Base-by-base conservation (phyloP, 139 green algal species). In the Asterochloris sp. region DNA sequence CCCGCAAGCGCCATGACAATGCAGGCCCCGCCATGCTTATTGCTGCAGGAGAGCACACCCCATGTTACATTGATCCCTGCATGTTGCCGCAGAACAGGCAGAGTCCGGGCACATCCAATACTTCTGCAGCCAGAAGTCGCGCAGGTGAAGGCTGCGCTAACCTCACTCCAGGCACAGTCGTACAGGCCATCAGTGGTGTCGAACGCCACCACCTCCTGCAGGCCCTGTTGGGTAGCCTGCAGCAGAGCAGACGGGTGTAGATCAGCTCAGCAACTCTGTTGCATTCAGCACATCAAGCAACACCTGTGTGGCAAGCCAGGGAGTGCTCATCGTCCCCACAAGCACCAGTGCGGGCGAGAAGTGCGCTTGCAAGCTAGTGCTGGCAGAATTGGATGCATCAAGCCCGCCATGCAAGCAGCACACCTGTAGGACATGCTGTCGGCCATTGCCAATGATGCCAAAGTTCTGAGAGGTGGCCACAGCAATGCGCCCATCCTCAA, bases 381-480 rank as follows among this genome's bases (percentile, higher is more conserved):
- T 28, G 62, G 24, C 60, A 63, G 9, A 73, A 23, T 26, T 71
- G 76, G 6, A 80, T 9, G 47, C 60, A 67, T 9, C 23, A 63
- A 63, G 29, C 6, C 16, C 29, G 29, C 62, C 14, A n/a, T 64
- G 74, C 4, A 63, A 60, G 60, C 23, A 76, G 71, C 27, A 10
- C 73, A 97, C 94, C 88, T 98, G 88, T 26, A 99, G 91, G 0
- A 99, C 89, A 84, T 98, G 89, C 87, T 97, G 93, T 26, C 90
- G 82, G 13, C 97, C 97, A 85, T 98, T 98, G 62, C 97, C 97
- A 67, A 99, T 95, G 74, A 99, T 99, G 17, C 97, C 97, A 88
- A 98, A 99, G 88, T 99, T 99, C 78, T 99, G 97, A 0, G 95
- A 88, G 11, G 94, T 98, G 26, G 93, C 91, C 10, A 99, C 95